Conservation (phyloP, 2,329 filamentous ascomycete genomes). For the Hymenotorrendiella dingleyae region DNA sequence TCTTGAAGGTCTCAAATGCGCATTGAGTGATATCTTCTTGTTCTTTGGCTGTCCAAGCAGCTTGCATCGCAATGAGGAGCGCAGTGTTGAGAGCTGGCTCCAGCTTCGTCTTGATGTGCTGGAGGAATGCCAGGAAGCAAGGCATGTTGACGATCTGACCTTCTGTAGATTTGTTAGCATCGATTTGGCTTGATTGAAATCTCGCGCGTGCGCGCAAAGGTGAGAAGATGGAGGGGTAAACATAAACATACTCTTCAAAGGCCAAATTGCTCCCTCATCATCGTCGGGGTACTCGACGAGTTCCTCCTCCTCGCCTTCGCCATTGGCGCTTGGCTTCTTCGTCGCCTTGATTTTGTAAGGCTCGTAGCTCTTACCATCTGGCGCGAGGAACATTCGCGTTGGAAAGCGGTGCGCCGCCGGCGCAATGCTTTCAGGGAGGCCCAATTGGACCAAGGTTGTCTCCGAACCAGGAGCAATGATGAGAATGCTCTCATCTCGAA, state of each 20-base stretch:
- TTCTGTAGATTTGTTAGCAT: constrained; percentile 36
- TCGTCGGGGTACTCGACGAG: constrained; percentile 87
- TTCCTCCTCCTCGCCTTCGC: constrained; percentile 44
- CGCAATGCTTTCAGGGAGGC: constrained; percentile 50
- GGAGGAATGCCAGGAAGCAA: constrained; percentile 87
- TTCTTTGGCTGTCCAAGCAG: constrained; percentile 84
- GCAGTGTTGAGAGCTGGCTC: constrained; percentile 92
- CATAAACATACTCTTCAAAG: constrained; percentile 53
- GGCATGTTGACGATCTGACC: constrained; percentile 86
- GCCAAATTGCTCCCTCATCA: constrained; percentile 84
- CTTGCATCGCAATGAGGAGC: constrained; percentile 82
- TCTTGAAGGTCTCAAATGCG: constrained; percentile 96
- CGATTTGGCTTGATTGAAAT: constrained; percentile 1
- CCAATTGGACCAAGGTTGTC: constrained; percentile 31
- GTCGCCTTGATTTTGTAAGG: constrained; percentile 72
- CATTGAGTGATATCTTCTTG: constrained; percentile 86
- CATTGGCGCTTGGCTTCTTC: no score
- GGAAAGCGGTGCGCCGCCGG: constrained; percentile 80
- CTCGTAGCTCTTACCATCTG: constrained; percentile 73
- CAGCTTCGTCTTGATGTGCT: constrained; percentile 83
- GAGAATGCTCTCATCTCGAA: constrained; percentile 29
- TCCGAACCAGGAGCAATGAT: constrained; percentile 41
- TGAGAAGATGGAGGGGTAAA: not conserved
- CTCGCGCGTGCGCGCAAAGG: not conserved
- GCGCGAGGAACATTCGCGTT: constrained; percentile 85